Evolutionary conservation across 2,329 filamentous ascomycete genomes (phyloP), one percentile per base, ranked within the genome.

Genomic region (Hyphodiscus sp.): DNA sequence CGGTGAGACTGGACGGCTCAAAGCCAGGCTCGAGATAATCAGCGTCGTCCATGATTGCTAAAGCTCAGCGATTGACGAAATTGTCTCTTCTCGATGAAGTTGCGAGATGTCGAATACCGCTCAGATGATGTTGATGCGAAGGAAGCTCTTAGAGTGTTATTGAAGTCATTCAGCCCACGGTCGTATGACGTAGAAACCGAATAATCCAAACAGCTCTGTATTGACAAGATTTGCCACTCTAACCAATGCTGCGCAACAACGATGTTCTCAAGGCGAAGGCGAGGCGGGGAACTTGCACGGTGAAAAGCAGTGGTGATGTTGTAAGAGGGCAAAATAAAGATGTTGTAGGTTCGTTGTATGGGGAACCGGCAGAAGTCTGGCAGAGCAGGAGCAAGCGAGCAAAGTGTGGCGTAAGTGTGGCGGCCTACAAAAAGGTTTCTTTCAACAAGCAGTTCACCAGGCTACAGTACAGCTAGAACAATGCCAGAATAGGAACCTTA

Each of bases 21-120:
- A 96, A 97, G 64, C 82, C 89, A 51, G 89, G 80, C 67, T 91
- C 83, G 30, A 97, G 84, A 69, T 97, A 99, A 61, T 90, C 87
- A 62, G 91, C 88, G 59, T 82, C 74, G 23, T 55, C 55, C 52
- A 57, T 57, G 44, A 45, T 56, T 26, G 23, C 29, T 26, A 4
- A 26, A 33, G 1, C 47, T 38, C 19, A 29, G 45, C 8, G 4
- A 8, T 26, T 26, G 23, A 26, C 8, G 23, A 26, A 8, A 26
- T 26, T 26, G 3, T 26, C 23, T 26, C 4, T 26, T 26, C 23
- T 38, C 33, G 11, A 38, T 13, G 33, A 13, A 38, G 4, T 2
- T 38, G 4, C 11, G 33, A 38, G 33, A 38, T 38, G 33, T n/a
- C 33, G 13, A 10, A 45, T 20, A 18, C 23, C 19, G n/a, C 43